Base-by-base conservation (phyloP, 2,329 filamentous ascomycete species). In the Sordariomycetes sp. region DNA sequence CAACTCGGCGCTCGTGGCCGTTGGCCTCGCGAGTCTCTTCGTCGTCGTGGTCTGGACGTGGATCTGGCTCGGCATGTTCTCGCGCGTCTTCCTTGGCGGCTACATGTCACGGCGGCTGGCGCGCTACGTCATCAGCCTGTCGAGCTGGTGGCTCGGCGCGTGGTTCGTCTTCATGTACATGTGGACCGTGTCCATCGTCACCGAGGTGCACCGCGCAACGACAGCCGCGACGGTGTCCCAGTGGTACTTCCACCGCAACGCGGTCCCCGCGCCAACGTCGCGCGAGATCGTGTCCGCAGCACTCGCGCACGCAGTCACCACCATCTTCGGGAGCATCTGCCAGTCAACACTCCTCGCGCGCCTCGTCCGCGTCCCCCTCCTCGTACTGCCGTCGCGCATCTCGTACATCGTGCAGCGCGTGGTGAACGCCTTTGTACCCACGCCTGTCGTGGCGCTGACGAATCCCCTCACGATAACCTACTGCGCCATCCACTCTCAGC, bases 171-270 rank as follows among this genome's bases (percentile, higher is more conserved):
- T 97, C 59, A 87, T 96, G 75, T 97, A 96, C 70, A 84, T 97
- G 63, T 99, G 94, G 94, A 94, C 90, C 0, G 76, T 96, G 50
- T 87, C 88, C 2, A 82, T 97, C 58, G 84, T 95, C 67, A 86
- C 90, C 58, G 90, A 90, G 20, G 81, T 97, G 24, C 92, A 99
- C 69, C 85, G 94, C 59, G 86, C 89, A 24, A 94, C 91, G 17
- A 96, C 92, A 15, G 92, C 90, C 25, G 94, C 94, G 12, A 96
- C 92, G 0, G 92, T 97, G 25, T 95, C 90, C 48, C 94, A 99
- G 70, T 99, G 94, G 94, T 99, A 99, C 71, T 99, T 97, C 70
- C 92, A 97, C 70, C 89, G 94, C 61, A 87, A 95, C 64, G 84
- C 85, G 4, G 80, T 85, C 12, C 90, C 92, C 5, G 77, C 86